Evolutionary conservation across 202 grass and related monocot genomes (phyloP), one percentile per base, ranked within the genome.

Genomic region (Dendrocalamus latiflorus): DNA sequence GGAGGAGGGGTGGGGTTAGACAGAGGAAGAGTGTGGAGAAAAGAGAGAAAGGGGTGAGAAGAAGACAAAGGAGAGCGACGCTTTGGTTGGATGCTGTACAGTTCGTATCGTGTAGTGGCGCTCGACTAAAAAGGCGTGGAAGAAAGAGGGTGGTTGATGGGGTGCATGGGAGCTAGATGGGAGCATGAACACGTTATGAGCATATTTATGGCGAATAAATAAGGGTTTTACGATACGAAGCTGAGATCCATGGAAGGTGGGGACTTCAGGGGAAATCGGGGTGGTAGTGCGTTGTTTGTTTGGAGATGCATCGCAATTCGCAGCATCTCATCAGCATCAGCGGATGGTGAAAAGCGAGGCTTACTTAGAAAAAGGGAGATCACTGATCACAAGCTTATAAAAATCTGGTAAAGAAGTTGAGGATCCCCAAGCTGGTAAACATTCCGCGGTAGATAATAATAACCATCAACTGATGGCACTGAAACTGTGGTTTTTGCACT

Each of bases 361-460:
- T 79, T 20, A 37, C 57, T 56, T 47, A 65, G 6, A 70, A 15
- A 81, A 81, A 45, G 30, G 66, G 70, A 14, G 48, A 54, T 53
- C 24, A 37, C 49, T 10, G 79, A 45, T 45, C 43, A 45, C 11
- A 45, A 75, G 51, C 64, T 4, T 77, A 77, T 39, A 60, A 62
- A 50, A 81, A 49, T 89, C 20, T 76, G 72, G 26, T 17, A 58
- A 36, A 39, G 83, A 78, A 86, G 78, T 58, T 82, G 83, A 70
- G 58, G 88, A 86, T 89, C 83, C 88, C 78, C 26, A 61, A 55
- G 88, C 58, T 15, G 54, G 78, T 73, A 70, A 89, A 89, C 83
- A 86, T 86, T 89, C 88, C 73, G 72, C 70, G 36, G 58, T 28
- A 45, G 59, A 49, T 83, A 74, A 83, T 47, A 75, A 51, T 64